Conservation (phyloP, 2,329 filamentous ascomycete genomes). For the Pseudocercospora fijiensis region DNA sequence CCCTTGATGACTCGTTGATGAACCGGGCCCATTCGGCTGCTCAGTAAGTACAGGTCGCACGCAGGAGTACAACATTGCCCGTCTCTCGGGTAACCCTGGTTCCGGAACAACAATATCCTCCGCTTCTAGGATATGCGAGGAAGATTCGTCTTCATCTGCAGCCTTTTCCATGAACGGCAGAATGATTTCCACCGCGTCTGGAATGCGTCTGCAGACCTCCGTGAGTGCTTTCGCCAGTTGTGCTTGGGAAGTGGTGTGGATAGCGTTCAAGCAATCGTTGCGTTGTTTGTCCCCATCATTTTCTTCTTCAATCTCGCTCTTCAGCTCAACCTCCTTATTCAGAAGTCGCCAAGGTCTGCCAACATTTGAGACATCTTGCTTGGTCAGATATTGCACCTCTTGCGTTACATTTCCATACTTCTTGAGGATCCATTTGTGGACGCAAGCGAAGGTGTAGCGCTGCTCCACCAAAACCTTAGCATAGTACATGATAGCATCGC, state of each 20-base stretch:
- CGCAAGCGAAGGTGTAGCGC: conserved; percentile 23
- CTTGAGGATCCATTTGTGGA: conserved; percentile 26
- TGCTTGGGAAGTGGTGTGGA: conserved; percentile 18
- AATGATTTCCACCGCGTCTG: conserved; percentile 23
- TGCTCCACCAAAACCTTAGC: conserved; percentile 28
- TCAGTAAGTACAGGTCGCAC: background rate
- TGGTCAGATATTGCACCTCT: conserved; percentile 22
- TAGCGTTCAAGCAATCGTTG: conserved; percentile 22
- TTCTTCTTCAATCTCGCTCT: conserved; percentile 21
- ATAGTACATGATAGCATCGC: conserved; percentile 27
- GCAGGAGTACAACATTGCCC: background rate
- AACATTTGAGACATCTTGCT: conserved; percentile 28
- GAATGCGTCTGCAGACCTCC: conserved; percentile 25
- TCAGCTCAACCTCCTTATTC: conserved; percentile 25
- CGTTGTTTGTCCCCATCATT: conserved; percentile 18
- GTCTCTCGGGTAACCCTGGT: conserved; percentile 14
- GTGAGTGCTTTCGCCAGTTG: conserved; percentile 24
- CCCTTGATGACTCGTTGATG: background rate
- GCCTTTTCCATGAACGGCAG: conserved; percentile 19
- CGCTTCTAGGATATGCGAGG: conserved; percentile 19
- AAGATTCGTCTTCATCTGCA: background rate
- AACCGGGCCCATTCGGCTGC: background rate
- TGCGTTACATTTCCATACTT: conserved; percentile 20
- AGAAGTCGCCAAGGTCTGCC: conserved; percentile 22
- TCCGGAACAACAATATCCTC: conserved; percentile 15